Evolutionary conservation across 1,284 basidiomycete species (phyloP), one percentile per base, ranked within the genome.

Genomic region (Leccinum fuscescens): DNA sequence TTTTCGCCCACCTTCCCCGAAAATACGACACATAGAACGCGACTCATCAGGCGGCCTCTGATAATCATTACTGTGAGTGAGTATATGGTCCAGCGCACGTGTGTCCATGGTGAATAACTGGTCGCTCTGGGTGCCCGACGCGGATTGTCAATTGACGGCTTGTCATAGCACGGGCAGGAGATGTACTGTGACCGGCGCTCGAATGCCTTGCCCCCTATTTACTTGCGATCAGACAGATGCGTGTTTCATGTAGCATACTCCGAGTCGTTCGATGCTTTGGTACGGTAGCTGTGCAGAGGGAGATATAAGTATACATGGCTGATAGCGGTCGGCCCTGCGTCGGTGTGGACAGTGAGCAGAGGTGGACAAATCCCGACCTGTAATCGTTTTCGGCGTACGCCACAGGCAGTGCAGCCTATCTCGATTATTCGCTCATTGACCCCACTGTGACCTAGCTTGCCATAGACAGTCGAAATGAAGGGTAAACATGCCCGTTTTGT

Each of bases 41-140:
- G 29, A 29, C 73, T 69, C 46, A 6, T 64, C 54, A 6, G 64
- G 64, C 1, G 76, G 69, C 60, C 77, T 79, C 61, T 75, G 69
- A 49, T 73, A 79, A 12, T 71, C 68, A 0, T 60, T 59, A 12
- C 70, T 72, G 59, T 76, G 74, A 1, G 72, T 75, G 15, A 79
- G 64, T 58, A 79, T 69, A 56, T 79, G 74, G 37, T 74, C 71
- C 37, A 79, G 6, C 11, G 55, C 55, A 4, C 57, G 55, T 7
- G 46, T 39, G 17, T 59, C 57, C 33, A 50, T 14, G 1, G 54
- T 59, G 46, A 59, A 59, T 24, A 59, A 15, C 2, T 22, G 24
- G 44, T 59, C 17, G 9, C 3, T 4, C 57, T 59, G 29, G 7
- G 7, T 5, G 1, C 9, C 4, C 9, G 3, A 9, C 24, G n/a